Conservation (phyloP, 2,329 filamentous ascomycete species). For the Coniella lustricola region DNA sequence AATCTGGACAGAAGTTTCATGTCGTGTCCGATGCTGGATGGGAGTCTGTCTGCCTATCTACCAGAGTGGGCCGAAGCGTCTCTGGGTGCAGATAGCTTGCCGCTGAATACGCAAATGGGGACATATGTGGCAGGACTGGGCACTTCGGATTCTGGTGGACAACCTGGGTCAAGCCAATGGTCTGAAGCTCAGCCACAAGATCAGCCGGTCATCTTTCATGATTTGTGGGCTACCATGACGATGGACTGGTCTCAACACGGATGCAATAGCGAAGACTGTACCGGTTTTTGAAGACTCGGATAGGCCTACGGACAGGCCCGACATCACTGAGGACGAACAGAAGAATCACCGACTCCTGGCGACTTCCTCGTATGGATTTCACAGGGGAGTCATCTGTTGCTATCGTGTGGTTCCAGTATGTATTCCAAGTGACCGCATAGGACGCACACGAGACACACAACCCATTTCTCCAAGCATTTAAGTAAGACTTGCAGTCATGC, state of each 20-base stretch:
- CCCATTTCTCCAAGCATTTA: no score
- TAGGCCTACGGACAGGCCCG: no score
- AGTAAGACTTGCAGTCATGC: background rate
- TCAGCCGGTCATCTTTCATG: conserved; percentile 29
- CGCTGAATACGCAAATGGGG: background rate
- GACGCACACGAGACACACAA: background rate
- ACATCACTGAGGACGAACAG: no score
- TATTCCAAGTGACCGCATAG: no score
- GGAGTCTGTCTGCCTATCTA: conserved; percentile 39
- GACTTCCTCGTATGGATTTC: no score
- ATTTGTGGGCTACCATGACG: conserved; percentile 43
- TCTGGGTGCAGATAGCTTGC: conserved; percentile 12
- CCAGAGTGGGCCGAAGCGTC: conserved; percentile 37
- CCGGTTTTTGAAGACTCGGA: background rate
- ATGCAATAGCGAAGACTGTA: background rate
- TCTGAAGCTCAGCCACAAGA: background rate
- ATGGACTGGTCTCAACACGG: conserved; percentile 33
- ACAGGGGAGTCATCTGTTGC: no score
- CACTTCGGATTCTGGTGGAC: background rate
- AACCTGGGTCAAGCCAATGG: background rate
- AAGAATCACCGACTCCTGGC: no score
- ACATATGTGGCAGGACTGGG: conserved; percentile 1
- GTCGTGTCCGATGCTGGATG: conserved; percentile 46
- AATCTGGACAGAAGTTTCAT: conserved; percentile 17
- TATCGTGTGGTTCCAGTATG: no score